phyloP scores from a whole-genome alignment of 2,329 filamentous ascomycete species.

The Alternaria ethzedia region DNA sequence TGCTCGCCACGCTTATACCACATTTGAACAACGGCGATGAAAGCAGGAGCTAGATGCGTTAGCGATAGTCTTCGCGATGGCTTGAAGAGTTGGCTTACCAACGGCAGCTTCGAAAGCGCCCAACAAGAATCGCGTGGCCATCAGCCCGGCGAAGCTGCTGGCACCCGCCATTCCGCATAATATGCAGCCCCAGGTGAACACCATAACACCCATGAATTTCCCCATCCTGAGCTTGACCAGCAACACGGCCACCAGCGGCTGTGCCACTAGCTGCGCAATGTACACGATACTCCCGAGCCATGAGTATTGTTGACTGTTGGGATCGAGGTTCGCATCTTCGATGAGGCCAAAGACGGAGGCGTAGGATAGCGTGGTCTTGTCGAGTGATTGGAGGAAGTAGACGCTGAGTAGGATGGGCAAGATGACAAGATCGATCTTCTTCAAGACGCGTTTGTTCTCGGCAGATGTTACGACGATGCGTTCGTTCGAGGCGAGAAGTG shows the following conservation, averaged over 20 bases:
- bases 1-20: conserved; percentile 68
- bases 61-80: background rate
- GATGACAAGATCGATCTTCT: conserved; percentile 59
- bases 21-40: conserved; percentile 50
- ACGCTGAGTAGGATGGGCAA: conserved; percentile 64
- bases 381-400: conserved; percentile 68
- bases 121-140: conserved; percentile 68
- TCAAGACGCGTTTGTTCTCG: conserved; percentile 60
- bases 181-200: conserved; percentile 61
- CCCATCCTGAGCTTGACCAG: conserved; percentile 67
- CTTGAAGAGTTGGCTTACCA: conserved; percentile 22
- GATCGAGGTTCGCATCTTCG: conserved; percentile 62
- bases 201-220: conserved; percentile 63
- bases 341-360: conserved; percentile 69
- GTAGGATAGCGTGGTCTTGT: conserved; percentile 68
- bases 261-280: conserved; percentile 61
- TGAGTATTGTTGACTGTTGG: conserved; percentile 58
- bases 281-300: conserved; percentile 62
- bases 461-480: conserved; percentile 58
- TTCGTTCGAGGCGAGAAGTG: conserved; percentile 56
- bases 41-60: conserved; percentile 34
- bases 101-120: conserved; percentile 71
- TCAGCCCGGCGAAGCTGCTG: conserved; percentile 64
- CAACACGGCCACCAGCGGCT: conserved; percentile 60
- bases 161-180: conserved; percentile 69